Evolutionary conservation across 1,284 basidiomycete species (phyloP).

Genomic region (Bondarzewia mesenterica): DNA sequence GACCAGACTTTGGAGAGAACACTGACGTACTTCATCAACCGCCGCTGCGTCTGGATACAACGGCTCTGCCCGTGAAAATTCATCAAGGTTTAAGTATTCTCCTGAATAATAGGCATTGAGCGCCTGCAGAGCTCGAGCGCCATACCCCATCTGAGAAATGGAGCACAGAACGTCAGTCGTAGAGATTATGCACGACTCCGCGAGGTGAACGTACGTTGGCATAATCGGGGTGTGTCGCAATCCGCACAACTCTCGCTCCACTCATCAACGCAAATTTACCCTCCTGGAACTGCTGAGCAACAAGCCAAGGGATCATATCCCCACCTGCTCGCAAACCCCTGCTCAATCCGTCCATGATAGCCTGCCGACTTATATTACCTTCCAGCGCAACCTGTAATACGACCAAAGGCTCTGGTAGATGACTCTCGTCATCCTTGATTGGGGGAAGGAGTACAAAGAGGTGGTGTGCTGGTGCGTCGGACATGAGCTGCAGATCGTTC

Average conservation of each 20-base stretch:
- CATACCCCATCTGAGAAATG: conserved; percentile 87
- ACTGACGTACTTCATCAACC: conserved; percentile 48
- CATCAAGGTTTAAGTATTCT: conserved; percentile 87
- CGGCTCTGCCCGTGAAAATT: conserved; percentile 46
- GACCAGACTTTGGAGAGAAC: not conserved
- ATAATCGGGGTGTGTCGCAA: conserved; percentile 97
- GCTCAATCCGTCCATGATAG: conserved; percentile 80
- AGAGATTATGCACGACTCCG: not conserved
- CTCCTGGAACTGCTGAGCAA: conserved; percentile 97
- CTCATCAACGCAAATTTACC: conserved; percentile 88
- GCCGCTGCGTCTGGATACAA: conserved; percentile 55
- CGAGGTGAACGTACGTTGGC: conserved; percentile 52
- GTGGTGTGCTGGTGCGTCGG: conserved; percentile 95
- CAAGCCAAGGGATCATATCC: conserved; percentile 97
- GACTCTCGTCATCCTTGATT: conserved; percentile 77
- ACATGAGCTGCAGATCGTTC: conserved; percentile 95
- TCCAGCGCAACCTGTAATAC: conserved; percentile 95
- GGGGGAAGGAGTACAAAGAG: conserved; percentile 95
- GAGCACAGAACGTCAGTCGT: conserved; percentile 3
- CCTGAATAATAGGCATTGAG: conserved; percentile 91
- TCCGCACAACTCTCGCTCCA: conserved; percentile 87
- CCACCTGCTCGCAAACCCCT: conserved; percentile 82
- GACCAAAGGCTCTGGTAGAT: conserved; percentile 88
- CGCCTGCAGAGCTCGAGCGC: conserved; percentile 82
- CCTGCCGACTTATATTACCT: conserved; percentile 84